Conservation (phyloP, 2,329 filamentous ascomycete species). For the Coniochaeta sp. region DNA sequence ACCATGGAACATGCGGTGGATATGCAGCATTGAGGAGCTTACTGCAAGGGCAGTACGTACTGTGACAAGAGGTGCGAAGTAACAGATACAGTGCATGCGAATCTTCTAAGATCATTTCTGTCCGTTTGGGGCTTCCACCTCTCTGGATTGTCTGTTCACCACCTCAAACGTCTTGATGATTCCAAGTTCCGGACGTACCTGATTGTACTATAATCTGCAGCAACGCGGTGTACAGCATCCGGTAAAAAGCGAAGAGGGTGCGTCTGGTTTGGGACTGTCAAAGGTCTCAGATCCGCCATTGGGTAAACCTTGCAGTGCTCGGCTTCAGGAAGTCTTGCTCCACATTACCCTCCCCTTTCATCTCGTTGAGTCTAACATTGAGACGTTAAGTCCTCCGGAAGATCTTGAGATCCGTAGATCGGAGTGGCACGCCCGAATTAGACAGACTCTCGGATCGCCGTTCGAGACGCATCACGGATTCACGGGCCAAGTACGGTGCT, state of each 20-base stretch:
- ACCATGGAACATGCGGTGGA: background rate
- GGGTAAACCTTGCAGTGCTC: background rate
- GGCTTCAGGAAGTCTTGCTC: background rate
- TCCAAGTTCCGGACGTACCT: background rate
- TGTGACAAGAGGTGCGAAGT: too few relatives aligned
- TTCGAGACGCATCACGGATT: slow-evolving; percentile 1
- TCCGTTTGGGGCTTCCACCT: background rate
- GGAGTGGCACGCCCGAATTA: background rate
- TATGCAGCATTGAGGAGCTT: background rate
- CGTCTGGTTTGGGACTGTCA: background rate
- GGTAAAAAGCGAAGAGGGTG: background rate
- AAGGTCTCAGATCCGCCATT: background rate
- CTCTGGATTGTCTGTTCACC: background rate
- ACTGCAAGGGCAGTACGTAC: background rate
- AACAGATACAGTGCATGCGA: background rate
- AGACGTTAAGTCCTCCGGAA: background rate
- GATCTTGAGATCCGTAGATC: background rate
- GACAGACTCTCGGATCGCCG: background rate
- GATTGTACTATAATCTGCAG: background rate
- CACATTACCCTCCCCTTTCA: slow-evolving; percentile 1
- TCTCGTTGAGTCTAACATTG: slow-evolving; percentile 1
- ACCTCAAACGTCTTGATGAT: background rate
- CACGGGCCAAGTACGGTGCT: background rate
- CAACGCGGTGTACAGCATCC: background rate
- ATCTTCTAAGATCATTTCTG: background rate